phyloP scores from a whole-genome alignment of 2,329 filamentous ascomycete species.

The Raffaelea arxii region DNA sequence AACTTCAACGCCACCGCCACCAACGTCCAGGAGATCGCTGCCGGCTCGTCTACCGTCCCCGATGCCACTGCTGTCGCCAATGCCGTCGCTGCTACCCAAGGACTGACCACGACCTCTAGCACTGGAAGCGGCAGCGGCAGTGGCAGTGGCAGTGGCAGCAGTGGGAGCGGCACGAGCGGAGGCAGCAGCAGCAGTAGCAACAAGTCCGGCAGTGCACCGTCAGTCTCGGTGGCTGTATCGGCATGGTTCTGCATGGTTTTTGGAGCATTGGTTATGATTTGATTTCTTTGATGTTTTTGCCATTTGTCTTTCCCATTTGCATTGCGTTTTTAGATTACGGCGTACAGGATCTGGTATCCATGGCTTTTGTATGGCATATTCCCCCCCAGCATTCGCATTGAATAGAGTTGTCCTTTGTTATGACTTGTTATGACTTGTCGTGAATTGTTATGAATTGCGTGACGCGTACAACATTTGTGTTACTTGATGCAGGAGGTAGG shows the following conservation, averaged over 20 bases:
- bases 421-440: too few relatives aligned
- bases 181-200: not conserved
- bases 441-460: too few relatives aligned
- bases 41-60: slow-evolving; percentile 39
- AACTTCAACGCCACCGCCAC: slow-evolving; percentile 45
- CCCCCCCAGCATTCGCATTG: too few relatives aligned
- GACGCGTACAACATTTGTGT: too few relatives aligned
- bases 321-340: not conserved
- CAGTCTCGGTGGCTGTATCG: too few relatives aligned
- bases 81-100: slow-evolving; percentile 38
- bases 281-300: not conserved
- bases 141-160: not conserved
- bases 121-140: not conserved
- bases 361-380: too few relatives aligned
- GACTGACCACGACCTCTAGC: slow-evolving; percentile 17
- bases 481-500: too few relatives aligned
- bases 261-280: not conserved
- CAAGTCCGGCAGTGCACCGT: not conserved
- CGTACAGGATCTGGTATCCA: too few relatives aligned
- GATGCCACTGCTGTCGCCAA: slow-evolving; percentile 40
- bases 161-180: too few relatives aligned
- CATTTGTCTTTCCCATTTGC: not conserved
- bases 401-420: too few relatives aligned
- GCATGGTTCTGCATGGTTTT: not conserved
- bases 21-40: slow-evolving; percentile 45